phyloP scores from a whole-genome alignment of 2,329 filamentous ascomycete species.

The Colletotrichum endophyticum region DNA sequence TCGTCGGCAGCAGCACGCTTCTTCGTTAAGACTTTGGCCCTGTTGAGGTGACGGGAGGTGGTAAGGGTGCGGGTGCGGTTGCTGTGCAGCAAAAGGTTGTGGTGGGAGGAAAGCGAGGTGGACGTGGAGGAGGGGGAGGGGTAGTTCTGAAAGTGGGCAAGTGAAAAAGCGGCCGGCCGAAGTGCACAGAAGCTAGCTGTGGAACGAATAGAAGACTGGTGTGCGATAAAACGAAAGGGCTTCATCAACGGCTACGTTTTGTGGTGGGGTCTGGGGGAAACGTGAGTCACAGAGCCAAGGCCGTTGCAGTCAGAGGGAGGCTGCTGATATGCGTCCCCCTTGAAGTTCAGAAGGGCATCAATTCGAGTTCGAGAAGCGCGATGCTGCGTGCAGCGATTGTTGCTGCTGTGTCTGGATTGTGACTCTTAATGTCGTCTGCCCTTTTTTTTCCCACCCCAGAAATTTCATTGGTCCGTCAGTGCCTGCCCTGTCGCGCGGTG shows the following conservation, averaged over 20 bases:
- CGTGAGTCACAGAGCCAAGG: constrained; percentile 17
- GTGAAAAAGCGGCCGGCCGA: constrained; percentile 22
- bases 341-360: neutral
- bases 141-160: constrained; percentile 15
- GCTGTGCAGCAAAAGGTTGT: neutral
- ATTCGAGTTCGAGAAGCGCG: neutral
- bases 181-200: constrained; percentile 22
- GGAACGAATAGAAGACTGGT: constrained; percentile 23
- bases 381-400: neutral
- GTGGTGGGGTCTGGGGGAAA: constrained; percentile 13
- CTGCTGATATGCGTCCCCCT: neutral
- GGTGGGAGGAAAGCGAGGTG: neutral
- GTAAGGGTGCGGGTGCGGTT: constrained; percentile 7
- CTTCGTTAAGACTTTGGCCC: neutral
- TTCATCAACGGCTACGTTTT: constrained; percentile 16
- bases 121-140: constrained; percentile 18
- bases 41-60: constrained; percentile 10
- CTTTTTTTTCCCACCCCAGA: neutral
- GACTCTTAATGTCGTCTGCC: neutral
- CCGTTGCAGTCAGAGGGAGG: neutral
- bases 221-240: constrained; percentile 18
- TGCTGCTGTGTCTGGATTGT: neutral
- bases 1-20: neutral
- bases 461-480: neutral
- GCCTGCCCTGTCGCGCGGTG: constrained; percentile 3